Evolutionary conservation across 257 asterid species (phyloP).

Genomic region (Ilex asprella): DNA sequence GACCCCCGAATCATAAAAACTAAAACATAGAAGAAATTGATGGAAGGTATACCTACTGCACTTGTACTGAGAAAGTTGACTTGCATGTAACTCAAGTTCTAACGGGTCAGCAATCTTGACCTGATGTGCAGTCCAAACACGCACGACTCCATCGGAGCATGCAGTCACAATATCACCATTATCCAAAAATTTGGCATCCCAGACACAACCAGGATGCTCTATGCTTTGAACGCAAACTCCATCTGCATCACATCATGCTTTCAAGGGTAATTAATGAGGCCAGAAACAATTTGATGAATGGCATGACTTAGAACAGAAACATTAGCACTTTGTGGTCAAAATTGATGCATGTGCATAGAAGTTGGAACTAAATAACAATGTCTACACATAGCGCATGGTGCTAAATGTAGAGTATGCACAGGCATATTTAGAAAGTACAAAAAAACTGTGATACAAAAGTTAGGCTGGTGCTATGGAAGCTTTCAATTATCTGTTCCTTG

Average conservation of each 20-base stretch:
- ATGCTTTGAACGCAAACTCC: constrained; percentile 91
- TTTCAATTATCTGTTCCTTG: too few relatives aligned
- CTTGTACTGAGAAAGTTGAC: constrained; percentile 71
- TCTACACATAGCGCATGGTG: neutral
- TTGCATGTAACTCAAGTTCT: constrained; percentile 61
- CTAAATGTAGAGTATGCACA: too few relatives aligned
- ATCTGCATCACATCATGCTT: constrained; percentile 46
- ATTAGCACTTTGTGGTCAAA: neutral
- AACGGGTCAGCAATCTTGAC: constrained; percentile 61
- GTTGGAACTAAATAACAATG: neutral
- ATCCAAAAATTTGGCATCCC: constrained; percentile 94
- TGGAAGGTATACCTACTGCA: constrained; percentile 59
- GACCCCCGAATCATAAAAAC: constrained; percentile 7
- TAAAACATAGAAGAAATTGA: constrained; percentile 9
- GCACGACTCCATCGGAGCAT: constrained; percentile 93
- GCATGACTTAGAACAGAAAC: neutral
- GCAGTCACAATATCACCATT: constrained; percentile 92
- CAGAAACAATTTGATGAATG: neutral
- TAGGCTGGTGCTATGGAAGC: too few relatives aligned
- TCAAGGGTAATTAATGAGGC: constrained; percentile 6
- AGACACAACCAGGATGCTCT: constrained; percentile 98
- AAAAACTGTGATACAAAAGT: too few relatives aligned
- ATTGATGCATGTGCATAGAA: neutral
- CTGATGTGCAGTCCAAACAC: constrained; percentile 75
- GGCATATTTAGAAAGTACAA: too few relatives aligned